Evolutionary conservation across 2,329 filamentous ascomycete genomes (phyloP), one percentile per base, ranked within the genome.

Genomic region (Amauroascus niger): DNA sequence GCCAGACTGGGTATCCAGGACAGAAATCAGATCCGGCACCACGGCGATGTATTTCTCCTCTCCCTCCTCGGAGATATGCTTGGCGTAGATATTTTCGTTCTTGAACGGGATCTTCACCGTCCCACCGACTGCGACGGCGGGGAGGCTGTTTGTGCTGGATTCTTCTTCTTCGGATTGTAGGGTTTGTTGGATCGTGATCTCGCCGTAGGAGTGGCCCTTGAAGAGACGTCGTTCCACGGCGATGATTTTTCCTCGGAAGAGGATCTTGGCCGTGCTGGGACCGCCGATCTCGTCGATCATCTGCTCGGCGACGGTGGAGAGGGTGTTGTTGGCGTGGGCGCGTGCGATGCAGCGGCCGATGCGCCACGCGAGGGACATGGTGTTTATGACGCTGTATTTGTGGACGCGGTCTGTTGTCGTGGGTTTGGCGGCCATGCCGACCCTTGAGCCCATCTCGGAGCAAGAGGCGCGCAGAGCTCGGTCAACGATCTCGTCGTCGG

Each of bases 81-180:
- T 65, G 0, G 79, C 82, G n/a, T 78, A 78, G 43, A 87, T 83
- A 61, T 86, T 87, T 63, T 87, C 83, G 65, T 87, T 87, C 69
- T 86, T 86, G 71, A 86, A 86, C 0, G 83, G 82, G 47, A 87
- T 82, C 39, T 57, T 58, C 2, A 64, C 49, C 14, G 52, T 44
- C 1, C 56, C 56, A 8, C 56, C 56, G 11, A 50, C 50, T 3
- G 52, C 57, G 14, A 58, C 54, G 16, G 55, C 54, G 16, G 43
- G 24, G 1, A 35, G 2, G 22, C n/a, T 40, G 16, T 20, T 9
- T 35, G 32, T 6, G 24, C 28, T 22, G 37, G 67, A 60, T 35
- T 46, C 54, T 67, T 51, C 66, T 60, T 53, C 72, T 58, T 65
- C 64, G 20, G 77, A 64, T 54, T 65, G 54, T 37, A 56, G 74